Evolutionary conservation across 805 yeast species (phyloP).

Genomic region (Wickerhamomyces bisporus): DNA sequence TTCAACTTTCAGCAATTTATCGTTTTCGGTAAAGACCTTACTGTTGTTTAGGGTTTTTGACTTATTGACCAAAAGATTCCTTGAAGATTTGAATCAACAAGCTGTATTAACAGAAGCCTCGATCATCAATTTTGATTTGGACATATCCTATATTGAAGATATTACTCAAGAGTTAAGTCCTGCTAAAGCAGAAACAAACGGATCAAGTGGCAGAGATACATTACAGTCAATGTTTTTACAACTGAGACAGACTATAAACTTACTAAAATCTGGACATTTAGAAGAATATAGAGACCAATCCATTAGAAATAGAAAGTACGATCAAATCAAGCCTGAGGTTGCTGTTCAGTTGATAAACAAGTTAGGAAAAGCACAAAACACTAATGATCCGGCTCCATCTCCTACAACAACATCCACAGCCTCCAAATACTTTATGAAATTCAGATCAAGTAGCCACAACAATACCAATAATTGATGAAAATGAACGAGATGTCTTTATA

Average conservation of each 20-base stretch:
- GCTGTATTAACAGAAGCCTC: constrained; percentile 49
- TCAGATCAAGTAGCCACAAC: not conserved
- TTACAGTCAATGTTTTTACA: constrained; percentile 72
- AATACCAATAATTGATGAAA: not conserved
- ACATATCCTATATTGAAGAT: constrained; percentile 69
- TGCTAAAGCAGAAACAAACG: constrained; percentile 10
- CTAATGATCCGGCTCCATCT: not conserved
- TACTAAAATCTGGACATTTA: constrained; percentile 58
- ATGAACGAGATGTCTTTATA: too few relatives aligned
- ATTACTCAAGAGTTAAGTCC: constrained; percentile 34
- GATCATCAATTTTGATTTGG: constrained; percentile 75
- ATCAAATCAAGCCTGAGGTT: constrained; percentile 67
- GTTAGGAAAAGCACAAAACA: constrained; percentile 26
- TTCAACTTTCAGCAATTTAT: constrained; percentile 78
- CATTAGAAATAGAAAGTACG: constrained; percentile 59
- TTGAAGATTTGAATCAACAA: constrained; percentile 49
- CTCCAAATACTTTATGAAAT: not conserved
- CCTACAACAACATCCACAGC: not conserved
- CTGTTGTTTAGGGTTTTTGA: constrained; percentile 87
- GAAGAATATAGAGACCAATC: constrained; percentile 58
- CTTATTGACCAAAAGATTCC: constrained; percentile 67
- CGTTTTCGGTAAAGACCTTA: constrained; percentile 68
- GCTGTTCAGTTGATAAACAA: constrained; percentile 60
- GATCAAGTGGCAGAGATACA: constrained; percentile 38
- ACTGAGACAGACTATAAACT: constrained; percentile 71